These are phyloP conservation scores for Paramecium sonneborni DNA, from an alignment of 73 alveolate genomes.

Conservation along the genomic window DNA sequence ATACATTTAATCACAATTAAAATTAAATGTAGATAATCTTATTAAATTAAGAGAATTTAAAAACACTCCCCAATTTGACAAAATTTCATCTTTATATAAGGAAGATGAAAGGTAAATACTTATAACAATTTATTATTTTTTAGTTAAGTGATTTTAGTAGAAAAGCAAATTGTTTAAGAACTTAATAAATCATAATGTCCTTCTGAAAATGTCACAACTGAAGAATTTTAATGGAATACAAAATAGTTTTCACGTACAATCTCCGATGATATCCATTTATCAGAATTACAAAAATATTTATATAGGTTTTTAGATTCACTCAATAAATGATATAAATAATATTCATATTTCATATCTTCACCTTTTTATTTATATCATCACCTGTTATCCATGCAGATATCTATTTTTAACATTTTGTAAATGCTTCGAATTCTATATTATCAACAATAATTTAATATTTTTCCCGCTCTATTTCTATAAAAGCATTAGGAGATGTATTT, in stretches of 20 bases:
- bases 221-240: background rate
- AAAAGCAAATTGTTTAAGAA: background rate
- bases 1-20: background rate
- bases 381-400: background rate
- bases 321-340: background rate
- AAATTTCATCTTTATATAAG: background rate
- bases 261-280: background rate
- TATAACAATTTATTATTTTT: background rate
- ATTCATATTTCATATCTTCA: background rate
- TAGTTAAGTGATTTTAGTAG: background rate
- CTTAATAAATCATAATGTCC: background rate
- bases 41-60: background rate
- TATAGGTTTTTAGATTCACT: background rate
- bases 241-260: background rate
- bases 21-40: background rate
- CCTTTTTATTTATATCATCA: background rate
- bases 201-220: background rate
- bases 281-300: background rate
- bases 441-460: background rate
- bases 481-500: background rate
- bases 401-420: background rate
- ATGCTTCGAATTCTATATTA: background rate
- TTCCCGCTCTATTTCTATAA: background rate
- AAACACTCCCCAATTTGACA: background rate
- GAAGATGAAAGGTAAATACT: slow-evolving; percentile 2